Conservation (phyloP, 306 rosid genomes). For the Quercus rubra region DNA sequence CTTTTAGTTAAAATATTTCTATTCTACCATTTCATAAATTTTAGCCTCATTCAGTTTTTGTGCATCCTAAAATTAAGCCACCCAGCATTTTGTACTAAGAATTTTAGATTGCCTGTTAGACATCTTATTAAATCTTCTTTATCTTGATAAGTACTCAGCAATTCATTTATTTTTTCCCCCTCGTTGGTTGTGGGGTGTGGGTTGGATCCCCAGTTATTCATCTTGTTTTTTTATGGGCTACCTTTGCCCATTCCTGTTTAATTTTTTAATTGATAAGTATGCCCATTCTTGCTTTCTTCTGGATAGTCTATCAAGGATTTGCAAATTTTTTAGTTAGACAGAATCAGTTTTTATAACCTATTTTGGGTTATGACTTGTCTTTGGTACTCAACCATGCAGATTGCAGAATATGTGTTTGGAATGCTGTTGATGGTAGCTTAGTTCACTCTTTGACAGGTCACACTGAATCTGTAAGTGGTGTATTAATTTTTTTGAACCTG, state of each 20-base stretch:
- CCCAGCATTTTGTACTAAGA: background rate
- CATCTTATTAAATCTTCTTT: background rate
- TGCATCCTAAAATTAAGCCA: background rate
- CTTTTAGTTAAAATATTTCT: background rate
- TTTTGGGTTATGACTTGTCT: constrained; percentile 16
- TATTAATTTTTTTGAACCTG: background rate
- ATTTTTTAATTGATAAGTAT: background rate
- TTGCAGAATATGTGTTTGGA: constrained; percentile 98
- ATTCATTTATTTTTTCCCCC: background rate
- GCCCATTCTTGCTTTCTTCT: background rate
- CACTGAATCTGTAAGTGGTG: constrained; percentile 59
- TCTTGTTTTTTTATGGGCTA: background rate
- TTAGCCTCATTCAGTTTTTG: background rate
- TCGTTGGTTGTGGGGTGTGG: background rate
- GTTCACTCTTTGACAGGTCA: constrained; percentile 94
- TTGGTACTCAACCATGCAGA: constrained; percentile 39
- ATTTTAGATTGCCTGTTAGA: background rate
- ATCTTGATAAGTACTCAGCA: background rate
- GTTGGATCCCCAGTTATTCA: background rate
- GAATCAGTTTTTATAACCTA: background rate
- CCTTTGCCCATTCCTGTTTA: background rate
- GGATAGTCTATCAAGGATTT: background rate
- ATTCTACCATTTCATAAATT: background rate
- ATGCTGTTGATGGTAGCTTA: constrained; percentile 92
- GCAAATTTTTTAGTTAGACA: background rate